These are phyloP conservation scores for Fraxinus cuspidata DNA, from an alignment of 257 asterid species.

Conservation along the genomic window DNA sequence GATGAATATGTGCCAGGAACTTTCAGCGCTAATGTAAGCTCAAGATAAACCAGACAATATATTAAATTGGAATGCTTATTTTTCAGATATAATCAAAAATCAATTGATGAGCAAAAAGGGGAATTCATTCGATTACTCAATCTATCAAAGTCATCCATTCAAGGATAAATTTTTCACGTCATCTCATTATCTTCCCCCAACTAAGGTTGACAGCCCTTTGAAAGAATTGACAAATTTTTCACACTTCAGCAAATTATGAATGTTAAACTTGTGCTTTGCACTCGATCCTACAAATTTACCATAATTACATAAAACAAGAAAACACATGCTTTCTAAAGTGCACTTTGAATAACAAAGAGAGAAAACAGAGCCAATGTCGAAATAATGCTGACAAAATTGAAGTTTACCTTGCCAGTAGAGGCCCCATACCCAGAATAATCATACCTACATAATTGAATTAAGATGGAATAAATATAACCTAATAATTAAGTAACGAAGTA, in stretches of 20 bases:
- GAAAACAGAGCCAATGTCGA: neutral
- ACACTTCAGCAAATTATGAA: neutral
- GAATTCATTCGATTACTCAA: neutral
- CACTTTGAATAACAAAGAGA: neutral
- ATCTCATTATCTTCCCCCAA: neutral
- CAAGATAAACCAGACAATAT: neutral
- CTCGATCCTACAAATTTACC: neutral
- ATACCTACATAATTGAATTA: conserved; percentile 54
- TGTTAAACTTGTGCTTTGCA: neutral
- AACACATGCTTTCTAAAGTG: neutral
- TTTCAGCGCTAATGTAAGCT: neutral
- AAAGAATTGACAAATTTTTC: neutral
- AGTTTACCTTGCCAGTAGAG: conserved; percentile 88
- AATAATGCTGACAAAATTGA: conserved; percentile 20
- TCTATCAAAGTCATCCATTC: neutral
- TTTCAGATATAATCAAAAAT: neutral
- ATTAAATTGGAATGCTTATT: neutral
- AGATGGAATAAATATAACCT: conserved; percentile 12
- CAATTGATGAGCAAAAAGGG: neutral
- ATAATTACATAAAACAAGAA: neutral
- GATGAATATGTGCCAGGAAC: neutral
- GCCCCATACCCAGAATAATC: conserved; percentile 99
- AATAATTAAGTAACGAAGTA: neutral
- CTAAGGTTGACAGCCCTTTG: neutral
- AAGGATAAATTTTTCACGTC: neutral